Base-by-base conservation (phyloP, 768 basidiomycete species). In the Mycena epipterygia region DNA sequence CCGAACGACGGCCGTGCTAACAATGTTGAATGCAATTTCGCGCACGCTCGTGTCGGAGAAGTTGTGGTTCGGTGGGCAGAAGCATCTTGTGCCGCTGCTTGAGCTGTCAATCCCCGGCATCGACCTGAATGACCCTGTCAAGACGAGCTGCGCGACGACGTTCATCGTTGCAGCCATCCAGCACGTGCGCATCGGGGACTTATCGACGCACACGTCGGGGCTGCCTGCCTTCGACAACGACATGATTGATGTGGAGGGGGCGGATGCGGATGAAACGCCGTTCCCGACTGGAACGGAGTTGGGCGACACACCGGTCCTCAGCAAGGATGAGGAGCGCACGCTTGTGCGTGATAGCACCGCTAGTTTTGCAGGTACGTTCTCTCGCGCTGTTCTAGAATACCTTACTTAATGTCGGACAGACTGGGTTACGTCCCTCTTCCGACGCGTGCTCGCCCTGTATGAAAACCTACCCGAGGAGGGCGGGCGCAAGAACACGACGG, bases 381-480 rank as follows among this genome's bases (percentile, higher is more conserved):
- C 23, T 64, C 37, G 21, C 59, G n/a, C 41, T 25, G 21, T 33
- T 57, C 39, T 59, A 29, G 53, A 6, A 11, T 4, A 19, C 32
- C 25, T 64, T 55, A 11, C 53, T 33, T 23, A 17, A 12, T 52
- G 68, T 52, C 27, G 7, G 16, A 16, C 68, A 94, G 95, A 93
- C 76, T 95, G 95, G 94, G 90, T 95, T 16, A 87, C 87, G 0
- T 89, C 91, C 25, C 87, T 95, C 33, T 91, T 95, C 76, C 86
- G 93, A 19, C 89, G 94, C 13, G 89, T 95, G 59, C 84, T 95
- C 60, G 89, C 93, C 1, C 82, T 98, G 23, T 97, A 93, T 76
- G 95, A 96, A 82, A 97, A 97, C 77, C 84, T 99, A 6, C 97
- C 97, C 0, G 97, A 99, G 79, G 97, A 97, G 81, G 96, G 95